Conservation (phyloP, 1,284 basidiomycete species). For the Rhodotorula mucilaginosa region DNA sequence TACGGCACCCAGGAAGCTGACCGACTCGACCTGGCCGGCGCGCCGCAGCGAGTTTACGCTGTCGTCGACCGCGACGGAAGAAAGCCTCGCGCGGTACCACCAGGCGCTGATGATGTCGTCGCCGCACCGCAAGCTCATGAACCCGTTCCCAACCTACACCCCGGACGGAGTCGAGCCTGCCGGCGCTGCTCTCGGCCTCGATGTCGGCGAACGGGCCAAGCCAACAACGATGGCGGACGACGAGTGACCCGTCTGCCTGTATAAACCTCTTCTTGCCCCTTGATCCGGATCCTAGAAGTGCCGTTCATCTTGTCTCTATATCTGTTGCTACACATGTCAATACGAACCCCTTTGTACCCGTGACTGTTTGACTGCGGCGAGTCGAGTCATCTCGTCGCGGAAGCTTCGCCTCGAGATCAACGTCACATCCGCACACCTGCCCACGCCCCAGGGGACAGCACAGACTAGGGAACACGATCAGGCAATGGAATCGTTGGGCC, state of each 20-base stretch:
- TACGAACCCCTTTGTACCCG: too few relatives aligned
- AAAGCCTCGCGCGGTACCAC: constrained; percentile 1
- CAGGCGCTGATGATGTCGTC: constrained; percentile 3
- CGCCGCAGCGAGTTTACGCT: not conserved
- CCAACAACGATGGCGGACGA: constrained; percentile 8
- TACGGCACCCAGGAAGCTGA: too few relatives aligned
- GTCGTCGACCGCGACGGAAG: not conserved
- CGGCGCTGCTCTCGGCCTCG: constrained; percentile 2
- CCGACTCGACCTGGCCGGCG: too few relatives aligned
- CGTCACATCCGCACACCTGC: not conserved
- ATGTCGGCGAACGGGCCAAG: not conserved
- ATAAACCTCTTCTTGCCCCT: not conserved
- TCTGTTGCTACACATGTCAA: not conserved
- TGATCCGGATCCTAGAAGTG: not conserved
- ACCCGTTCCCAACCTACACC: not conserved
- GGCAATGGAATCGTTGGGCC: constrained; percentile 34
- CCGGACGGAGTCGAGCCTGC: not conserved
- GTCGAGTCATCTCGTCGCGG: not conserved
- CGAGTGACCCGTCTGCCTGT: not conserved
- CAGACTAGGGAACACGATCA: too few relatives aligned
- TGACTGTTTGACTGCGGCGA: not conserved
- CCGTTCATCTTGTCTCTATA: not conserved
- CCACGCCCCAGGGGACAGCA: too few relatives aligned
- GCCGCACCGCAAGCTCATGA: not conserved
- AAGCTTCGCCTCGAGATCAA: not conserved